phyloP scores from a whole-genome alignment of 306 rosid genomes.

The Corylus americana region DNA sequence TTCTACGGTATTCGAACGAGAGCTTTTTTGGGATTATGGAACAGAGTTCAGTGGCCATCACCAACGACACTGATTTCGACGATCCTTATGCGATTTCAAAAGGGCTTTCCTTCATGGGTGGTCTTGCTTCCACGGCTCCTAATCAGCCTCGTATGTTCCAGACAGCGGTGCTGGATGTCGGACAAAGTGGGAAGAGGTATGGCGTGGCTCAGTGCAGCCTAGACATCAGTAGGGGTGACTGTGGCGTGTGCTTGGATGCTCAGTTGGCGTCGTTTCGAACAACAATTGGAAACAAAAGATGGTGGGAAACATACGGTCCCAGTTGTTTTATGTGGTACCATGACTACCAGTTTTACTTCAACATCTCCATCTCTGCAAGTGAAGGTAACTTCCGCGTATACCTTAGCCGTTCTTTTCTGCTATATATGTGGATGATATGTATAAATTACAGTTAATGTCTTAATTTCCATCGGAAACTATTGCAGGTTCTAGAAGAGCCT shows the following conservation, averaged over 20 bases:
- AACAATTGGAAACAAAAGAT: too few relatives aligned
- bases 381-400: neutral
- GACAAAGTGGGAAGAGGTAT: conserved; percentile 51
- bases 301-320: too few relatives aligned
- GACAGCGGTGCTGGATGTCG: conserved; percentile 32
- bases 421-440: neutral
- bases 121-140: conserved; percentile 33
- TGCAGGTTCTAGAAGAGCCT: conserved; percentile 34
- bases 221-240: conserved; percentile 46
- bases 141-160: conserved; percentile 38
- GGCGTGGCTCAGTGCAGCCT: conserved; percentile 70
- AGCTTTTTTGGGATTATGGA: conserved; percentile 44
- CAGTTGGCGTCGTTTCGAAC: too few relatives aligned
- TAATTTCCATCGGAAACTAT: neutral
- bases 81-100: conserved; percentile 41
- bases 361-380: too few relatives aligned
- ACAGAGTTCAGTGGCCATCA: conserved; percentile 27
- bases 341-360: too few relatives aligned
- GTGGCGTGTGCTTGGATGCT: conserved; percentile 34
- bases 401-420: neutral
- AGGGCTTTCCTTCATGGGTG: conserved; percentile 45
- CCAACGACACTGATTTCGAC: conserved; percentile 45
- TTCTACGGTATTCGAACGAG: conserved; percentile 42
- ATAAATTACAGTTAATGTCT: conserved; percentile 10
- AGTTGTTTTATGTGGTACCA: too few relatives aligned